Conservation (phyloP, 805 yeast species). For the Monosporozyma solicola region DNA sequence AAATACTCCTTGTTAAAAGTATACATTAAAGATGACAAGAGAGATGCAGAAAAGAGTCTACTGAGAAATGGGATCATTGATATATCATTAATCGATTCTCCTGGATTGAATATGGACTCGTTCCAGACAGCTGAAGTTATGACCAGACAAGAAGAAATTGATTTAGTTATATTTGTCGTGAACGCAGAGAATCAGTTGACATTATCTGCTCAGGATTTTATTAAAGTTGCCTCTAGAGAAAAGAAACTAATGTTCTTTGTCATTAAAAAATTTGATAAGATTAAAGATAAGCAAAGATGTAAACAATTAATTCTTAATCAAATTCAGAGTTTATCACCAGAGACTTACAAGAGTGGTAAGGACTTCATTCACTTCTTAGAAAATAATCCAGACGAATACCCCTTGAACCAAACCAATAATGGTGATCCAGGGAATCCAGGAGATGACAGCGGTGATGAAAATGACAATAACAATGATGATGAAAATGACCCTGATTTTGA, state of each 20-base stretch:
- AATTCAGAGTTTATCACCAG: conserved; percentile 78
- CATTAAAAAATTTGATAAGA: conserved; percentile 84
- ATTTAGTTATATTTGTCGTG: conserved; percentile 90
- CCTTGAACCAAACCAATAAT: too few relatives aligned
- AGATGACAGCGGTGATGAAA: conserved; percentile 27
- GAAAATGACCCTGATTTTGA: conserved; percentile 62
- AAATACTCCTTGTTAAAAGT: conserved; percentile 65
- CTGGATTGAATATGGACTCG: conserved; percentile 90
- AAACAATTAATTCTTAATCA: conserved; percentile 70
- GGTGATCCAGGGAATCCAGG: conserved; percentile 30
- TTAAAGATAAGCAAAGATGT: conserved; percentile 74
- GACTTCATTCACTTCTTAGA: conserved; percentile 86
- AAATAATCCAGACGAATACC: conserved; percentile 32
- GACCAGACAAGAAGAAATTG: conserved; percentile 94
- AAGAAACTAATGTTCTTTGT: conserved; percentile 89
- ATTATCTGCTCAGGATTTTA: conserved; percentile 86
- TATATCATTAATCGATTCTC: conserved; percentile 90
- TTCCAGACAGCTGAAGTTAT: conserved; percentile 91
- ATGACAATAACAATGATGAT: conserved; percentile 24
- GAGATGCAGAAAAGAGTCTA: conserved; percentile 58
- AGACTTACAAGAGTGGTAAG: conserved; percentile 76
- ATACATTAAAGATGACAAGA: conserved; percentile 60
- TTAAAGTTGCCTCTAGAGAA: conserved; percentile 82
- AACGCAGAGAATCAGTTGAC: conserved; percentile 96
- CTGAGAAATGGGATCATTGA: conserved; percentile 87